Conservation (phyloP, 2,329 filamentous ascomycete genomes). For the Hypoxylon sp. region DNA sequence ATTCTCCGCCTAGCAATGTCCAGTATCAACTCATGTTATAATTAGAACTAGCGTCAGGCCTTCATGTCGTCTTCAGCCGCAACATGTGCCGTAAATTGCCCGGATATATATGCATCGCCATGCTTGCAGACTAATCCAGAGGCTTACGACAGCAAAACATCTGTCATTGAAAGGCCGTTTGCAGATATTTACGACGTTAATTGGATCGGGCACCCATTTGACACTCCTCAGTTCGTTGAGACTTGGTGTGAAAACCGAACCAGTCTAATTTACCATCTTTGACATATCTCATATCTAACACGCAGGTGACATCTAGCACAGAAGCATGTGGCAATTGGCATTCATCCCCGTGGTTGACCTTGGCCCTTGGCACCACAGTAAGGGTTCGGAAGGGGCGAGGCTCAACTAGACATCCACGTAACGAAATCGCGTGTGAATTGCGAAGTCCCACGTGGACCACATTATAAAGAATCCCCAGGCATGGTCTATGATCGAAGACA, state of each 20-base stretch:
- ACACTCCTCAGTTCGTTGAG: conserved; percentile 10
- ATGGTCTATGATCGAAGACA: neutral
- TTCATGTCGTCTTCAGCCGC: conserved; percentile 28
- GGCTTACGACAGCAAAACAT: conserved; percentile 17
- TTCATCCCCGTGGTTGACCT: conserved; percentile 23
- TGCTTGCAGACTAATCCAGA: conserved; percentile 22
- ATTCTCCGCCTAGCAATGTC: conserved; percentile 16
- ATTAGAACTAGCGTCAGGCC: conserved; percentile 25
- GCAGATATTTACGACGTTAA: neutral
- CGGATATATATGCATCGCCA: conserved; percentile 24
- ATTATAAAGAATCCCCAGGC: neutral
- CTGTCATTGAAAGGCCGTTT: conserved; percentile 14
- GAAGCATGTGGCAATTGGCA: conserved; percentile 16
- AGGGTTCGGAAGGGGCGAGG: conserved; percentile 5
- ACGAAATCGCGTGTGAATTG: conserved; percentile 23
- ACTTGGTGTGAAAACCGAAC: conserved; percentile 12
- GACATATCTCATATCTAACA: conserved; percentile 3
- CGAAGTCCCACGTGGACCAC: conserved; percentile 33
- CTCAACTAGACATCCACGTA: conserved; percentile 23
- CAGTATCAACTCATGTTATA: conserved; percentile 25
- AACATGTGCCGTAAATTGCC: conserved; percentile 20
- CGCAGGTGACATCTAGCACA: conserved; percentile 12
- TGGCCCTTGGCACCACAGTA: conserved; percentile 30
- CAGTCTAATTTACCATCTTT: conserved; percentile 5
- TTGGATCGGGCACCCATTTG: conserved; percentile 20